Base-by-base conservation (phyloP, 1,139 yeast species). In the Geotrichum siamense region DNA sequence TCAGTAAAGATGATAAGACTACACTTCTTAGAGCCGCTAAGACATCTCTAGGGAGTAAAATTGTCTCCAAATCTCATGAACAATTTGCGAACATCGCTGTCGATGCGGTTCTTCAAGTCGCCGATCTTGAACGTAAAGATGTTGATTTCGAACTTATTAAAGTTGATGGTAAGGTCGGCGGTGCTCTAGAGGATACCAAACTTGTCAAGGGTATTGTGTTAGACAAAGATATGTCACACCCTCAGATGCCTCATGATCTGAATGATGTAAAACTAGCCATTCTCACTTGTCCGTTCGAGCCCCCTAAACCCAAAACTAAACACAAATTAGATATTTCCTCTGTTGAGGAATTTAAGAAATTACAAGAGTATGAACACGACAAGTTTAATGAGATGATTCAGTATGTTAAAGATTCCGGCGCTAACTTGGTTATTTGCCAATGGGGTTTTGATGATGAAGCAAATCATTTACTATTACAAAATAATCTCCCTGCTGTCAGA, bases 401-500 rank as follows among this genome's bases (percentile, higher is more conserved):
- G 51, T 70, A 74, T 51, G 94, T 91, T 45, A 89, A 93, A 67
- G 76, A 74, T 19, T 74, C 95, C 0, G 98, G 98, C 28, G 98
- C 99, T 28, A 91, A 89, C 62, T 78, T 89, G 43, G 98, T 91
- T 47, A 93, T 94, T 32, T 91, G 98, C 69, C 99, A 91, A 70
- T 91, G 98, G 98, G 99, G 99, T 12, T 93, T 93, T 60, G 98
- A 93, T 63, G 99, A 93, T 64, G 98, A 93, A 69, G 98, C 98
- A 36, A 93, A 91, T 67, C 96, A 93, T 65, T 70, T 91, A 60
- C 73, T 91, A 51, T 71, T 89, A 56, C 85, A 93, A 56, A 86
- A 89, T 64, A 76, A 84, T 35, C 74, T 91, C 53, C 94, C 95
- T 43, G 97, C 98, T 29, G 94, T 93, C 37, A 80, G 98, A 71